These are phyloP conservation scores for Colletotrichum camelliae DNA, from an alignment of 2,329 filamentous ascomycete species.

Conservation along the genomic window DNA sequence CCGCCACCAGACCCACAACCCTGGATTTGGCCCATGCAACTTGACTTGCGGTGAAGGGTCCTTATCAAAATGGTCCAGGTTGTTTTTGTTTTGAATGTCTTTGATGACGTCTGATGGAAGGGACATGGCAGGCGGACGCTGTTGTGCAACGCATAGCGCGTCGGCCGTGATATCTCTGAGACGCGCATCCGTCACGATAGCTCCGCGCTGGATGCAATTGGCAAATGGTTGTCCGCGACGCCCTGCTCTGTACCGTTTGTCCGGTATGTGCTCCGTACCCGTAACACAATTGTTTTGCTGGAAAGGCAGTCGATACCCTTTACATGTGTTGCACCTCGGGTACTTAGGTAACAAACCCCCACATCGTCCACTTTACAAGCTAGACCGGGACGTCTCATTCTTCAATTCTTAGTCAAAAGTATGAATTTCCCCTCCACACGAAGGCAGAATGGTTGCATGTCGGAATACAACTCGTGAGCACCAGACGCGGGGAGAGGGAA, in stretches of 20 bases:
- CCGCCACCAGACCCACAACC: background rate
- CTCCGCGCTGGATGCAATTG: background rate
- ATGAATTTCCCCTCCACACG: background rate
- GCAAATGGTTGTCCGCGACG: background rate
- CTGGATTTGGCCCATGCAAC: background rate
- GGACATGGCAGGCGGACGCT: background rate
- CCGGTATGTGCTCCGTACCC: background rate
- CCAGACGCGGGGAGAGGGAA: background rate
- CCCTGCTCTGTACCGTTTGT: background rate
- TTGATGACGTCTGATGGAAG: background rate
- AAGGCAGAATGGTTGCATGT: background rate
- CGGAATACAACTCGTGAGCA: background rate
- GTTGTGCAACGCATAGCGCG: background rate
- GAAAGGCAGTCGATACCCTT: background rate
- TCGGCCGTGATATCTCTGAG: background rate
- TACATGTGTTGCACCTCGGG: background rate
- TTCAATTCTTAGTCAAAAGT: background rate
- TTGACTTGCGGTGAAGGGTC: background rate
- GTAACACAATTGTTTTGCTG: background rate
- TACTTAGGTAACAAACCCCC: background rate
- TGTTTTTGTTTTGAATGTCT: background rate
- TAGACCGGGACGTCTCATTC: background rate
- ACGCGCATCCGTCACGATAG: background rate
- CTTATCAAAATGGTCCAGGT: background rate
- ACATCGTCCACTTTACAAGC: slow-evolving; percentile 1